Evolutionary conservation across 805 yeast species (phyloP).

Genomic region (Lachancea dasiensis): DNA sequence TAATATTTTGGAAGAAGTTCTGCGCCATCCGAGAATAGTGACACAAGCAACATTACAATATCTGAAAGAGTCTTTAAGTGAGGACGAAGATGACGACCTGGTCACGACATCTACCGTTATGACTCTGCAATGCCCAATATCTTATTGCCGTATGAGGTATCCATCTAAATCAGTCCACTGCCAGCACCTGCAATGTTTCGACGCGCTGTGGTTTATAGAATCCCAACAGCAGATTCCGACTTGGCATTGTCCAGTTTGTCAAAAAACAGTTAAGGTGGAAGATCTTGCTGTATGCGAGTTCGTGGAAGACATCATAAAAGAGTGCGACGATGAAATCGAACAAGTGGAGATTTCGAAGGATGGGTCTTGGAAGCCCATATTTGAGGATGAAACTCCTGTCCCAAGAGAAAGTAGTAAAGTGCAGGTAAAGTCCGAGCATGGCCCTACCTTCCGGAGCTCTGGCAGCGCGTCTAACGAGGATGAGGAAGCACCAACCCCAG

Average conservation of each 20-base stretch:
- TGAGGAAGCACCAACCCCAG: conserved; percentile 1
- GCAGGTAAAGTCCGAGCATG: conserved; percentile 9
- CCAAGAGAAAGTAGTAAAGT: conserved; percentile 10
- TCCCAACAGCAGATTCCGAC: conserved; percentile 75
- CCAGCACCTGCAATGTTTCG: conserved; percentile 83
- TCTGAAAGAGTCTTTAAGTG: conserved; percentile 35
- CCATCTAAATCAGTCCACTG: conserved; percentile 73
- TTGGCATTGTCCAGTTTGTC: conserved; percentile 88
- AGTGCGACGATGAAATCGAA: conserved; percentile 51
- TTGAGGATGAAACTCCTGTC: conserved; percentile 22
- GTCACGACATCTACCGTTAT: conserved; percentile 60
- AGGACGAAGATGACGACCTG: conserved; percentile 64
- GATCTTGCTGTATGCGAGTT: conserved; percentile 73
- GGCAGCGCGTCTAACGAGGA: conserved; percentile 9
- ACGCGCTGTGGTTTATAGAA: conserved; percentile 64
- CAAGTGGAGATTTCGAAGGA: conserved; percentile 60
- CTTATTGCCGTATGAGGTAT: conserved; percentile 58
- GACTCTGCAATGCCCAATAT: conserved; percentile 72
- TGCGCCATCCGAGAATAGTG: conserved; percentile 46
- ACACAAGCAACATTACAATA: conserved; percentile 44
- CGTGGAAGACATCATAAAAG: conserved; percentile 52
- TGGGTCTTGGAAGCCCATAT: conserved; percentile 61
- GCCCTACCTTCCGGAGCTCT: conserved; percentile 20
- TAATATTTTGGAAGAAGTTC: conserved; percentile 37
- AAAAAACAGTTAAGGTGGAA: conserved; percentile 41